A percentile compares a stretch with the other conserved stretches of the same genome.
These are phyloP conservation scores for Amesomyces nigricolor DNA, from an alignment of 2,329 filamentous ascomycete species.

Conservation along the genomic window DNA sequence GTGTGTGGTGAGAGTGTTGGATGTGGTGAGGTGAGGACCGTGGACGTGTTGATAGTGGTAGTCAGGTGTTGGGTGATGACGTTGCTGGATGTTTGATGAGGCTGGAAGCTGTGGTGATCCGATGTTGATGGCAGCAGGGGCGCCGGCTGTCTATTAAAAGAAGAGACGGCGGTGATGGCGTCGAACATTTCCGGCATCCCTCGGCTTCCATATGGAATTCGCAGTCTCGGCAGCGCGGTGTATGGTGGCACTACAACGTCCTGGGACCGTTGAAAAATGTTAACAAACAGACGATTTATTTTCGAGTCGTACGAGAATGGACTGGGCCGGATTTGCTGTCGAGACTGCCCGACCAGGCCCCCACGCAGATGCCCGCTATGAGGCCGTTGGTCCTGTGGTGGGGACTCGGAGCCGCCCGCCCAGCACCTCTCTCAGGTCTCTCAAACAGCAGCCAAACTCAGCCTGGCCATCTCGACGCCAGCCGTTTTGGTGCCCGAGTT, in stretches of 20 bases:
- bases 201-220: conserved; percentile 12
- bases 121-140: conserved; percentile 3
- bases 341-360: conserved; percentile 8
- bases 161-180: neutral
- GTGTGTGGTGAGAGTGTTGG: no score
- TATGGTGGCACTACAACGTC: conserved; percentile 16
- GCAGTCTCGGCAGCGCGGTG: conserved; percentile 4
- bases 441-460: neutral
- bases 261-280: conserved; percentile 4
- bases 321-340: conserved; percentile 12
- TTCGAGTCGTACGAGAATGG: conserved; percentile 24
- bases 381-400: neutral
- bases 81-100: conserved; percentile 8
- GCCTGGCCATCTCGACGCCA: no score
- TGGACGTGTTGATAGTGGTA: no score
- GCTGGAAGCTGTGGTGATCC: neutral
- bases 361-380: neutral
- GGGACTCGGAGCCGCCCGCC: conserved; percentile 8
- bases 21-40: no score
- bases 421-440: neutral
- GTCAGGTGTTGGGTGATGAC: neutral
- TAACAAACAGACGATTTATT: conserved; percentile 23
- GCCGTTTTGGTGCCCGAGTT: no score
- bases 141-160: conserved; percentile 17
- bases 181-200: conserved; percentile 1